Conservation (phyloP, 202 grass and related monocot species). For the Eragrostis tef region DNA sequence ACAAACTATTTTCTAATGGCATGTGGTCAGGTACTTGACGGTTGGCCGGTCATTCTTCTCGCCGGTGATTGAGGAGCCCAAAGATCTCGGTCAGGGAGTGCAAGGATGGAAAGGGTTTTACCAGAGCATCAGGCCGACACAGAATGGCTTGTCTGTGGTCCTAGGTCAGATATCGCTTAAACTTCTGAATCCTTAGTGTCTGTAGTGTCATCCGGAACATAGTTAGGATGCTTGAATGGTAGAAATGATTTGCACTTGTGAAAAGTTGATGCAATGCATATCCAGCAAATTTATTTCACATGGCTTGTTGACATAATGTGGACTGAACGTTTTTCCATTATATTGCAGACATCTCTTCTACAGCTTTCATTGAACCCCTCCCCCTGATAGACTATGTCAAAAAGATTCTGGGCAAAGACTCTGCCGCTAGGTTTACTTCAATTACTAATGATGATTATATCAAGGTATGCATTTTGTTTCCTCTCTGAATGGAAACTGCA, state of each 20-base stretch:
- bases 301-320: neutral
- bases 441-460: slow-evolving; percentile 44
- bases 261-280: neutral
- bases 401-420: slow-evolving; percentile 38
- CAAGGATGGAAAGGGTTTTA: slow-evolving; percentile 72
- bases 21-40: slow-evolving; percentile 29
- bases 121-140: slow-evolving; percentile 72
- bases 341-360: slow-evolving; percentile 68
- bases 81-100: slow-evolving; percentile 41
- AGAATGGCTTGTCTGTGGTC: slow-evolving; percentile 68
- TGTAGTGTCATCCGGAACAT: neutral
- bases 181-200: neutral
- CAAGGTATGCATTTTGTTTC: slow-evolving; percentile 48
- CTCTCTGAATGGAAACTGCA: neutral
- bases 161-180: slow-evolving; percentile 45
- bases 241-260: neutral
- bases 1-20: too few species aligned
- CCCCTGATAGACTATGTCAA: slow-evolving; percentile 52
- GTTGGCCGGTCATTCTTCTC: slow-evolving; percentile 80
- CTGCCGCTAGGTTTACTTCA: too few species aligned
- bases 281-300: neutral
- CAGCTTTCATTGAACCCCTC: slow-evolving; percentile 55
- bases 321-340: neutral
- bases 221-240: neutral
- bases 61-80: neutral